A percentile compares a stretch with the other conserved stretches of the same genome.
These are phyloP conservation scores for Angomonas deanei DNA, from an alignment of 208 protist species.

Conservation along the genomic window DNA sequence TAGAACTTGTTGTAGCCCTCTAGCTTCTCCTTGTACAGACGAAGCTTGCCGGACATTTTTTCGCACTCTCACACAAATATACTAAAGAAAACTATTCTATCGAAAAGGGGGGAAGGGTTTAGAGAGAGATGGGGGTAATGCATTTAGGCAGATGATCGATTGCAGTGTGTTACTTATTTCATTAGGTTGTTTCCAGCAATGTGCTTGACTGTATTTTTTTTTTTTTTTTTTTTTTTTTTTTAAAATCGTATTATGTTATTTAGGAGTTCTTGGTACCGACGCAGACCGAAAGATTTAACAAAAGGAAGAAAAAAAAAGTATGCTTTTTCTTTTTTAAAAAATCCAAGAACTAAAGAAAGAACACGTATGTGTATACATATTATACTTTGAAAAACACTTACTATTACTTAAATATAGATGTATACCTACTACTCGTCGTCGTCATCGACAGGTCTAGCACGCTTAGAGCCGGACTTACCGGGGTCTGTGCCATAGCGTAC, in stretches of 20 bases:
- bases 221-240: slow-evolving; percentile 4
- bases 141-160: neutral
- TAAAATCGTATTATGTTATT: too few species aligned
- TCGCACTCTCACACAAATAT: neutral
- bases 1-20: slow-evolving; percentile 91
- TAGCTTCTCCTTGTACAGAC: slow-evolving; percentile 90
- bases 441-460: slow-evolving; percentile 36
- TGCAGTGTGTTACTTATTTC: neutral
- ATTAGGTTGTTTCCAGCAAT: neutral
- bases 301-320: slow-evolving; percentile 10
- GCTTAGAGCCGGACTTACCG: slow-evolving; percentile 40
- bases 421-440: slow-evolving; percentile 44
- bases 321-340: neutral
- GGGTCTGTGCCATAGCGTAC: slow-evolving; percentile 68
- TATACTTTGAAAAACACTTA: too few species aligned
- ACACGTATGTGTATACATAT: too few species aligned
- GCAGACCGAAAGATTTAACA: too few species aligned
- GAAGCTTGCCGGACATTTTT: slow-evolving; percentile 86
- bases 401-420: too few species aligned
- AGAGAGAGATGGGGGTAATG: slow-evolving; percentile 1
- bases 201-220: neutral
- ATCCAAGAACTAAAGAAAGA: neutral
- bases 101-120: neutral
- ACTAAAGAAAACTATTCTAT: neutral
- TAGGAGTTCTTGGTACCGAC: too few species aligned